Evolutionary conservation across 495 filamentous ascomycete genomes (phyloP), one percentile per base, ranked within the genome.

Genomic region (Podospora comata): DNA sequence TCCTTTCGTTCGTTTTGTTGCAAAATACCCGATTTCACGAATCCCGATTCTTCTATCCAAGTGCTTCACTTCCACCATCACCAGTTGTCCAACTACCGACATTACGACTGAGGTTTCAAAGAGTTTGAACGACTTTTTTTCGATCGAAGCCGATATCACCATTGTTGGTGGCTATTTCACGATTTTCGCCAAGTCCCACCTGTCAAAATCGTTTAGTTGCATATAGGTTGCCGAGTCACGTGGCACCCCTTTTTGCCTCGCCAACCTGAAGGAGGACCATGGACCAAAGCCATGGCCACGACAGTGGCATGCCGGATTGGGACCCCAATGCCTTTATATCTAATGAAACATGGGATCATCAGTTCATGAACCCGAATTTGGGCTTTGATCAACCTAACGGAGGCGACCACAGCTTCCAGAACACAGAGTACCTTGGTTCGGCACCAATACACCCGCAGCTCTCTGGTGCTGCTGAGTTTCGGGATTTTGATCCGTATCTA

Each of bases 221-320:
- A 62, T 20, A 27, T 18, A 11, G 1, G 27, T 28, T 13, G 9
- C 26, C 60, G 34, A 66, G 26, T 58, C 69, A 73, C 68, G 69
- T 72, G 67, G 70, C 20, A 53, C 67, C 69, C 71, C 68, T 59
- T 72, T 74, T 70, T 32, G n/a, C 27, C n/a, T 32, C 44, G 54
- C 19, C 44, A 9, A 19, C 28, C 67, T 2, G 34, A n/a, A 18
- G 18, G 6, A 48, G n/a, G 28, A 48, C 30, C 32, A 77, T 77
- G 75, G 75, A 77, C 20, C 72, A 72, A 56, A 56, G 55, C 62
- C 73, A 75, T 65, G 65, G 55, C 60, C 71, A 75, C 62, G 67
- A 59, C 48, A 65, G 48, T 34, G 68, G 69, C 57, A 67, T 72
- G 27, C 65, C 66, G 26, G 67, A 68, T 44, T 77, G 75, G 75